Conservation (phyloP, 345 rosid species). For the Heritiera littoralis region DNA sequence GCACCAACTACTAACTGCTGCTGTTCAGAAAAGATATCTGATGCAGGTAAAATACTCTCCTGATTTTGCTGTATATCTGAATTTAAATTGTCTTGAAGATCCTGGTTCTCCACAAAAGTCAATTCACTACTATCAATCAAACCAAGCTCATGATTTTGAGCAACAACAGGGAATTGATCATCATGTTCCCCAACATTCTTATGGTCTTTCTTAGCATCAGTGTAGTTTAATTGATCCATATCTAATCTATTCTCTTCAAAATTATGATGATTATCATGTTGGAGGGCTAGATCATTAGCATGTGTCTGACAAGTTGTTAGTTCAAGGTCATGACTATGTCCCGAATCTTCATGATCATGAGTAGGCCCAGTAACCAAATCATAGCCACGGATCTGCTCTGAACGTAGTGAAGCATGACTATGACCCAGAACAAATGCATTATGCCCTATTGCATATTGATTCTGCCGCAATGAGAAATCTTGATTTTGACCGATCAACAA, state of each 20-base stretch:
- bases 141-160: constrained; percentile 25
- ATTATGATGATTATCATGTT: constrained; percentile 20
- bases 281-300: constrained; percentile 23
- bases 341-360: constrained; percentile 24
- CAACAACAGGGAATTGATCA: constrained; percentile 15
- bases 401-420: constrained; percentile 19
- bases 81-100: constrained; percentile 49
- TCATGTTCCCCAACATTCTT: constrained; percentile 17
- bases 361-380: background rate
- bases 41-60: constrained; percentile 38
- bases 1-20: constrained; percentile 31
- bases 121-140: constrained; percentile 19
- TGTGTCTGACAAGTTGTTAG: background rate
- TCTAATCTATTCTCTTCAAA: constrained; percentile 13
- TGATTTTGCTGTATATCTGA: constrained; percentile 54
- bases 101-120: constrained; percentile 43
- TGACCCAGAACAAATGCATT: constrained; percentile 19
- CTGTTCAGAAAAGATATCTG: constrained; percentile 34
- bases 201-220: constrained; percentile 17
- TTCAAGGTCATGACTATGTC: constrained; percentile 1
- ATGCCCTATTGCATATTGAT: constrained; percentile 27
- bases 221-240: constrained; percentile 28
- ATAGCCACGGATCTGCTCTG: constrained; percentile 6
- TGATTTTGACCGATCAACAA: constrained; percentile 29
- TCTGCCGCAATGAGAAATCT: constrained; percentile 28